Evolutionary conservation across 805 yeast species (phyloP), one percentile per base, ranked within the genome.

Genomic region (Danielia oregonensis): DNA sequence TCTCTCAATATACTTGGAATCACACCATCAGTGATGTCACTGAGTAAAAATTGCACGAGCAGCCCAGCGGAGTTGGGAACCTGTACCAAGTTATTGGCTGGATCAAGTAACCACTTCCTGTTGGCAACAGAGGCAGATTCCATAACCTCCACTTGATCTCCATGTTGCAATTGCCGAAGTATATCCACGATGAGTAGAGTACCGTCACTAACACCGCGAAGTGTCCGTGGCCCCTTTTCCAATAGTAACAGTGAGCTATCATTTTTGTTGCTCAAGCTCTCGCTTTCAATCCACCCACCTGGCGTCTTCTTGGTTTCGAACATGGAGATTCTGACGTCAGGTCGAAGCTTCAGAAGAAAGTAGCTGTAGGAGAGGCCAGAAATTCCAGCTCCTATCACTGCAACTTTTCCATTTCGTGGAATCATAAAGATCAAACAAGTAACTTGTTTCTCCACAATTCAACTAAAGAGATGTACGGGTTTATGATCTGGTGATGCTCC

Each of bases 151-250:
- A 91, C 61, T 23, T 73, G 68, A 26, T 72, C 66, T 6, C 61
- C 63, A 8, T 61, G 46, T 0, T 78, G 76, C 32, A 83, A 57
- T 22, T 71, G 63, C 17, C 45, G 49, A 37, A 86, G 51, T 2
- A 78, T 66, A 52, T 85, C 94, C 15, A 82, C 59, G 6, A 85
- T 74, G 17, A 86, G 49, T 19, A 82, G 61, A 0, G 88, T 77
- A 0, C 97, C 97, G 26, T 79, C 79, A 35, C 87, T 83, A 5
- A 76, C 76, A 0, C 96, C 95, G 40, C 96, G 65, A 28, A 93
- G 63, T 0, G 97, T 93, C 32, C 97, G 65, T 0, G 98, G 97
- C 0, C 97, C 98, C 42, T 81, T 82, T 49, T 93, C 97, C 19
- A 86, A 56, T 3, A 69, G 39, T 0, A 72, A 55, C 2, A 46